phyloP scores from a whole-genome alignment of 805 yeast species.

The Candida alai region DNA sequence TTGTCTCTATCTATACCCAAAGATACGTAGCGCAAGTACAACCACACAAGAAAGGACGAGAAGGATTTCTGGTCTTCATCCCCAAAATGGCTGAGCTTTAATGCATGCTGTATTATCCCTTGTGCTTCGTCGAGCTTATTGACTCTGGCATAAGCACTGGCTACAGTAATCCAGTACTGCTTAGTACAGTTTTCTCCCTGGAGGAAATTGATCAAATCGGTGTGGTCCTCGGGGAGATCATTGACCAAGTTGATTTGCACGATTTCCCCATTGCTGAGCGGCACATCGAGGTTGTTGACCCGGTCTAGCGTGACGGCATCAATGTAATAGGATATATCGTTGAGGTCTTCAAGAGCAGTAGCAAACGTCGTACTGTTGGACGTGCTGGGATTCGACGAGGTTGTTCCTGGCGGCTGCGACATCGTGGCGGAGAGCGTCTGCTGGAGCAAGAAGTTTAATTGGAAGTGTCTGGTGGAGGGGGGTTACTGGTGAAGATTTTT shows the following conservation, averaged over 20 bases:
- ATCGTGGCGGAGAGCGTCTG: no score
- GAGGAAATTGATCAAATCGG: slow-evolving; percentile 72
- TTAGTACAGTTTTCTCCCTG: slow-evolving; percentile 75
- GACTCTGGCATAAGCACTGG: slow-evolving; percentile 71
- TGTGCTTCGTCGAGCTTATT: slow-evolving; percentile 58
- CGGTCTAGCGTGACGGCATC: slow-evolving; percentile 28
- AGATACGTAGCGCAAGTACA: slow-evolving; percentile 43
- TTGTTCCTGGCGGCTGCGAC: no score
- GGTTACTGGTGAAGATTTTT: no score
- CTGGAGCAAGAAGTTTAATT: no score
- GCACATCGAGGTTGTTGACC: slow-evolving; percentile 53
- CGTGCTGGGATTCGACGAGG: no score
- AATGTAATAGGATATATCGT: slow-evolving; percentile 31
- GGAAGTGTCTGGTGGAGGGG: no score
- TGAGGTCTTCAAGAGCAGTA: slow-evolving; percentile 15
- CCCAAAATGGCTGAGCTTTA: slow-evolving; percentile 36
- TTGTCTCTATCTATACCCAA: slow-evolving; percentile 23
- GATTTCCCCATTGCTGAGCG: slow-evolving; percentile 63
- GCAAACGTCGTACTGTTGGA: no score
- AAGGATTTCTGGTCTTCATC: slow-evolving; percentile 47
- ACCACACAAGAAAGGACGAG: slow-evolving; percentile 70
- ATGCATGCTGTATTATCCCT: slow-evolving; percentile 59
- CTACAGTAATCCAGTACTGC: slow-evolving; percentile 81
- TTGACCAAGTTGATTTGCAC: slow-evolving; percentile 72
- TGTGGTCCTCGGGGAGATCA: slow-evolving; percentile 87